phyloP scores from a whole-genome alignment of 139 green algal genomes.

The Chlamydomonas applanata region DNA sequence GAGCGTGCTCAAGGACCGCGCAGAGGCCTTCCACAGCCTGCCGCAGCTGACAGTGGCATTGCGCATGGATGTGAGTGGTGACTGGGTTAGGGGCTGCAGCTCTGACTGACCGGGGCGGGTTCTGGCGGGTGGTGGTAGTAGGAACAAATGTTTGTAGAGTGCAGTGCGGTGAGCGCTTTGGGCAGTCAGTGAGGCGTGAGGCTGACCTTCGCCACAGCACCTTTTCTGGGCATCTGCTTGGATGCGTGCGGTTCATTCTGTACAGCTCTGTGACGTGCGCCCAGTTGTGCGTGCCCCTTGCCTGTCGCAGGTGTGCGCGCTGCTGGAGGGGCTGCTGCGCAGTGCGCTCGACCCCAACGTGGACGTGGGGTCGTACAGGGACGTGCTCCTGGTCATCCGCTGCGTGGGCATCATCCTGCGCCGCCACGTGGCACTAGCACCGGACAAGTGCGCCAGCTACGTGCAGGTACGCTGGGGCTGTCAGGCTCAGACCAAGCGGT shows the following conservation, averaged over 20 bases:
- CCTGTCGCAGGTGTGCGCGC: slow-evolving; percentile 36
- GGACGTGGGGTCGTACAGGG: slow-evolving; percentile 32
- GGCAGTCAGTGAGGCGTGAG: too few relatives aligned
- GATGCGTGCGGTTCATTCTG: too few relatives aligned
- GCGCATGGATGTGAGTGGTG: slow-evolving; percentile 45
- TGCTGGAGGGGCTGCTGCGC: slow-evolving; percentile 50
- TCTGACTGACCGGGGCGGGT: not conserved
- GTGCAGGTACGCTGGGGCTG: not conserved
- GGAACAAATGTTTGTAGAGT: too few relatives aligned
- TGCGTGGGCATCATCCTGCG: slow-evolving; percentile 51
- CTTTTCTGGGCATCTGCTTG: too few relatives aligned
- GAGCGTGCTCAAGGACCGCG: slow-evolving; percentile 67
- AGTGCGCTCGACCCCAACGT: slow-evolving; percentile 39
- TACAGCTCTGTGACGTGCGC: too few relatives aligned
- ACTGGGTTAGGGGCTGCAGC: too few relatives aligned
- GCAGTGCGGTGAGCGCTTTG: too few relatives aligned
- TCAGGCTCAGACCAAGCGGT: not conserved
- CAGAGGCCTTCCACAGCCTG: slow-evolving; percentile 53
- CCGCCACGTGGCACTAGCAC: slow-evolving; percentile 37
- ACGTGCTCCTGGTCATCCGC: slow-evolving; percentile 54
- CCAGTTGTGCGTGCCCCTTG: too few relatives aligned
- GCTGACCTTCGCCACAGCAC: too few relatives aligned
- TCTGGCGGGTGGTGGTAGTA: too few relatives aligned
- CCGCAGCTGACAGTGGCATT: slow-evolving; percentile 44
- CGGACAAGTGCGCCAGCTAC: slow-evolving; percentile 16